These are phyloP conservation scores for Globisporangium polare DNA, from an alignment of 352 stramenopile species.

Conservation along the genomic window DNA sequence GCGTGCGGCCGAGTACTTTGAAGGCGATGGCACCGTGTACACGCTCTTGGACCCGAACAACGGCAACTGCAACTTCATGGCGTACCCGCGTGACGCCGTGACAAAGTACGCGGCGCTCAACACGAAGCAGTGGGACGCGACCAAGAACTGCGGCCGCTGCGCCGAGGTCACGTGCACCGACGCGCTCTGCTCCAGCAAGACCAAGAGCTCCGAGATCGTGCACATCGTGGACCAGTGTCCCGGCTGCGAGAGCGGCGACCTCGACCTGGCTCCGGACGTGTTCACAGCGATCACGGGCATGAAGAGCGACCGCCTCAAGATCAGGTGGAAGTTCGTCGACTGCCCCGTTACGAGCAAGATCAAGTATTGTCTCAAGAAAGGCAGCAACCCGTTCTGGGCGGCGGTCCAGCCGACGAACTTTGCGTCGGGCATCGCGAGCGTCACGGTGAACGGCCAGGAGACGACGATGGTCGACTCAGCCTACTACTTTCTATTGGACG, in stretches of 20 bases:
- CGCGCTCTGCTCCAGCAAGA: conserved; percentile 27
- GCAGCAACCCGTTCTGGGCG: conserved; percentile 58
- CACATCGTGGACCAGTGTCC: conserved; percentile 72
- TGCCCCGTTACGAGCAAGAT: conserved; percentile 28
- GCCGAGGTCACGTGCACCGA: conserved; percentile 50
- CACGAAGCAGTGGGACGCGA: conserved; percentile 44
- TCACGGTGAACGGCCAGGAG: conserved; percentile 50
- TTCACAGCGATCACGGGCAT: conserved; percentile 34
- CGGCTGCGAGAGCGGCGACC: conserved; percentile 39
- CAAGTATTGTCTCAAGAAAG: conserved; percentile 52
- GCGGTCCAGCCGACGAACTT: conserved; percentile 64
- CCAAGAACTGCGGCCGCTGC: conserved; percentile 44
- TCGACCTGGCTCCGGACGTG: conserved; percentile 50
- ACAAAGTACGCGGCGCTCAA: conserved; percentile 73
- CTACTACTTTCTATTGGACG: conserved; percentile 65
- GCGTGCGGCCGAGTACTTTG: conserved; percentile 24
- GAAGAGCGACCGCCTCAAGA: conserved; percentile 33
- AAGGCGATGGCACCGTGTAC: conserved; percentile 43
- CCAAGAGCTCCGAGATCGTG: conserved; percentile 36
- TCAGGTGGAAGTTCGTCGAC: conserved; percentile 47
- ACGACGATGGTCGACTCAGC: conserved; percentile 58
- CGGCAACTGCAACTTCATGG: conserved; percentile 75
- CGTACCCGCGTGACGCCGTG: conserved; percentile 28
- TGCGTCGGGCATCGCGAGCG: conserved; percentile 38
- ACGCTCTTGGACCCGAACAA: conserved; percentile 30